Conservation (phyloP, 176 grass and related monocot species). For the Musa itinerans region DNA sequence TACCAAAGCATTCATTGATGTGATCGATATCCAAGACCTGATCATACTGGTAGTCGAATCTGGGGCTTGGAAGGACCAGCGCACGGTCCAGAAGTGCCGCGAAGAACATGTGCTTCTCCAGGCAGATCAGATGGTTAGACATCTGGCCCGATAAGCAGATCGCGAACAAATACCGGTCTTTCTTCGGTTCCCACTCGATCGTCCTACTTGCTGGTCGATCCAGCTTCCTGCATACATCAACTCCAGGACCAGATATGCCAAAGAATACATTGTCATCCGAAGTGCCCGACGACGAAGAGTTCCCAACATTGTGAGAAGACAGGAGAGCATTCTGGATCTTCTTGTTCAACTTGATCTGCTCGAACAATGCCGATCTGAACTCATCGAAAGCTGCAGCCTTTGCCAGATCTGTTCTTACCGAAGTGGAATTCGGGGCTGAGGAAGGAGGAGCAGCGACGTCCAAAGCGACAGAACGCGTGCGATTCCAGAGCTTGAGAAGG, state of each 20-base stretch:
- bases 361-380: slow-evolving; percentile 48
- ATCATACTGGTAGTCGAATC: slow-evolving; percentile 68
- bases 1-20: slow-evolving; percentile 74
- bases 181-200: slow-evolving; percentile 90
- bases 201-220: slow-evolving; percentile 39
- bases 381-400: slow-evolving; percentile 14
- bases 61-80: slow-evolving; percentile 69
- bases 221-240: slow-evolving; percentile 41
- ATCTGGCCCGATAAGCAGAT: slow-evolving; percentile 86
- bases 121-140: slow-evolving; percentile 96
- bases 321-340: slow-evolving; percentile 70
- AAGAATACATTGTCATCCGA: slow-evolving; percentile 32
- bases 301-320: slow-evolving; percentile 41
- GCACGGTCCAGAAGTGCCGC: slow-evolving; percentile 66
- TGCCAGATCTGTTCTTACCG: slow-evolving; percentile 7
- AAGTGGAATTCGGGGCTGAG: slow-evolving; percentile 9
- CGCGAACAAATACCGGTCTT: slow-evolving; percentile 60
- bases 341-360: slow-evolving; percentile 74
- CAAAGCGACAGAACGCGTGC: slow-evolving; percentile 18
- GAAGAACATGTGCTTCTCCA: slow-evolving; percentile 99
- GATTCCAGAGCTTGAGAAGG: slow-evolving; percentile 66
- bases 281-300: slow-evolving; percentile 9
- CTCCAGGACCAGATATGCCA: slow-evolving; percentile 33
- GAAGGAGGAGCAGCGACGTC: slow-evolving; percentile 6
- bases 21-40: slow-evolving; percentile 70